Conservation (phyloP, 345 rosid species). For the Gossypium mustelinum region DNA sequence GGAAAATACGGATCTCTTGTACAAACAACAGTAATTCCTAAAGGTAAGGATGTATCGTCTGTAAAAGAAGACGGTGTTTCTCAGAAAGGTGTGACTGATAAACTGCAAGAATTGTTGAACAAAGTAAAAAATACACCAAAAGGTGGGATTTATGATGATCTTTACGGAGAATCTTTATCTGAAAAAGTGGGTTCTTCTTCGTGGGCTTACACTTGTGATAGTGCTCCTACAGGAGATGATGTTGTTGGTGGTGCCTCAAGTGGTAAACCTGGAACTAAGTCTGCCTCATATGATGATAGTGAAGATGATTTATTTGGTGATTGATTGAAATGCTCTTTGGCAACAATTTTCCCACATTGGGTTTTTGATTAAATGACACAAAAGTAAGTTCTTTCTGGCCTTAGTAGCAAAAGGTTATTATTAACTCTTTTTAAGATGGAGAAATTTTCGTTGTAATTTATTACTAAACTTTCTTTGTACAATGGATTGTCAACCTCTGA, state of each 20-base stretch:
- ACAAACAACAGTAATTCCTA: constrained; percentile 68
- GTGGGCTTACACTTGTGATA: constrained; percentile 60
- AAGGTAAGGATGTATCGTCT: constrained; percentile 48
- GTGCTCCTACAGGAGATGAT: constrained; percentile 31
- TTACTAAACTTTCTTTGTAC: constrained; percentile 20
- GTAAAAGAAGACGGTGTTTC: constrained; percentile 40
- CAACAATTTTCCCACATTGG: not conserved
- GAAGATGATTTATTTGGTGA: constrained; percentile 94
- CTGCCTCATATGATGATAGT: constrained; percentile 30
- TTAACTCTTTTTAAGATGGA: constrained; percentile 21
- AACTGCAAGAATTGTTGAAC: constrained; percentile 63
- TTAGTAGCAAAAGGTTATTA: constrained; percentile 2
- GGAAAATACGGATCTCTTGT: constrained; percentile 90
- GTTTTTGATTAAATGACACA: not conserved
- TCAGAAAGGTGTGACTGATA: constrained; percentile 60
- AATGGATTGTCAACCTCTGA: not conserved
- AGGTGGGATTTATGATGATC: constrained; percentile 65
- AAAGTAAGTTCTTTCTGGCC: constrained; percentile 6
- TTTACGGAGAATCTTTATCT: constrained; percentile 64
- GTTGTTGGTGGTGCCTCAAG: constrained; percentile 24
- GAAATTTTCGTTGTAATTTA: constrained; percentile 35
- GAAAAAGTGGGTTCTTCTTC: constrained; percentile 73
- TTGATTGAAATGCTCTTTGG: constrained; percentile 25
- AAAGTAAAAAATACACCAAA: constrained; percentile 58
- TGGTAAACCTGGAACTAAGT: constrained; percentile 24